Evolutionary conservation across 164 flowering plant genomes (phyloP), one percentile per base, ranked within the genome.

Genomic region (Macadamia integrifolia): DNA sequence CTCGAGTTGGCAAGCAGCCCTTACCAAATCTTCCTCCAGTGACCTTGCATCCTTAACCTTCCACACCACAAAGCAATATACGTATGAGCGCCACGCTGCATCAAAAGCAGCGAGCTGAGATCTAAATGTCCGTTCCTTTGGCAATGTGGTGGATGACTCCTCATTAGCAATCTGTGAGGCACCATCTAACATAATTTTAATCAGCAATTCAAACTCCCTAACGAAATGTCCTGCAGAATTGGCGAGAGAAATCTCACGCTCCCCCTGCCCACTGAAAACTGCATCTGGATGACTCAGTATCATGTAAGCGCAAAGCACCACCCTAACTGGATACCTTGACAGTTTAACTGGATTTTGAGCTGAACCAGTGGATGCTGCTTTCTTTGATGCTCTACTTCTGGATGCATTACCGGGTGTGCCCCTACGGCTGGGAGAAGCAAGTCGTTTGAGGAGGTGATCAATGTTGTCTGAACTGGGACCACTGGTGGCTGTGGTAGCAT

Each of bases 231-330:
- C 74, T 3, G 99, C 97, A 61, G 92, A 82, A 56, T 83, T 83
- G 10, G 89, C 85, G 72, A 95, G 82, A 67, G 88, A 80, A 66
- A 67, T 62, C 80, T 92, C 99, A 64, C 81, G 92, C 69, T 84
- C 96, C 60, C 96, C 98, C 68, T 77, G 85, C 28, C 87, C 88
- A 73, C 88, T 95, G 75, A 95, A 85, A 75, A 95, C 98, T 17
- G 97, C 94, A 81, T 91, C 95, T 6, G 98, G 98, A 72, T 95
- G 99, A 18, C 93, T 88, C 80, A 92, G 66, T 66, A 92, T 91
- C 99, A 95, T 92, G 79, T 86, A 95, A 32, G 99, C 99, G 83
- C 95, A 95, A 6, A 95, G 93, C 60, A 85, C 87, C 52, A 92
- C 77, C 79, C 98, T 86, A 44, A 86, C 95, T 49, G 87, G 93